phyloP scores from a whole-genome alignment of 768 basidiomycete species.

The Tephrocybe sp. region DNA sequence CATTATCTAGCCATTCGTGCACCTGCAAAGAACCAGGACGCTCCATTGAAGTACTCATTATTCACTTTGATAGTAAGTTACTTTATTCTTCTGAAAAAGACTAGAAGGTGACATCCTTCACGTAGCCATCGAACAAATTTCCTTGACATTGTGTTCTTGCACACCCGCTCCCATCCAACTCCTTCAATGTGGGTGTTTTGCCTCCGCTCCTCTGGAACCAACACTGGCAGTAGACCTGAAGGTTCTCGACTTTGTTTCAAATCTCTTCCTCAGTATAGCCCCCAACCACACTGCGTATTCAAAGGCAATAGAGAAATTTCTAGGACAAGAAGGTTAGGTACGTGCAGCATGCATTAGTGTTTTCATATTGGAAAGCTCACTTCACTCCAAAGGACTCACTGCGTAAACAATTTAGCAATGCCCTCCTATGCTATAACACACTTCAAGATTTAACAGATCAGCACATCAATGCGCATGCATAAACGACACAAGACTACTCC shows the following conservation, averaged over 20 bases:
- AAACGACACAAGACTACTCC: neutral
- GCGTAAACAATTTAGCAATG: neutral
- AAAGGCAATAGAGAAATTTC: neutral
- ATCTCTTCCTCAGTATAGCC: slow-evolving; percentile 22
- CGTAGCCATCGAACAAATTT: neutral
- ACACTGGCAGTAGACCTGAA: slow-evolving; percentile 28
- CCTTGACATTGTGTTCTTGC: neutral
- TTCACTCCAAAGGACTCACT: too few relatives aligned
- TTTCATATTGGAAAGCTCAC: too few relatives aligned
- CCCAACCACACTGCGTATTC: slow-evolving; percentile 23
- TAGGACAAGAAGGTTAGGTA: neutral
- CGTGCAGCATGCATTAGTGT: too few relatives aligned
- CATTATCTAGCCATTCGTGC: neutral
- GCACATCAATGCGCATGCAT: slow-evolving; percentile 14
- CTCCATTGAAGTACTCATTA: neutral
- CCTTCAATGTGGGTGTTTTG: slow-evolving; percentile 13
- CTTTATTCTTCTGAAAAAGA: neutral
- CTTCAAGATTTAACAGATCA: slow-evolving; percentile 25
- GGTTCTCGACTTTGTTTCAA: slow-evolving; percentile 24
- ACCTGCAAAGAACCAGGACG: neutral
- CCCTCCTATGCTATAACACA: neutral
- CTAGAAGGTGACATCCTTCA: too few relatives aligned
- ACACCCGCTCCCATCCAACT: neutral
- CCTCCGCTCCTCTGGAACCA: slow-evolving; percentile 25
- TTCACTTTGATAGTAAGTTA: neutral